Percentiles rank a stretch among this genome's conserved stretches.
phyloP scores from a whole-genome alignment of 2,329 filamentous ascomycete species.

The Sarocladiaceae sp. region DNA sequence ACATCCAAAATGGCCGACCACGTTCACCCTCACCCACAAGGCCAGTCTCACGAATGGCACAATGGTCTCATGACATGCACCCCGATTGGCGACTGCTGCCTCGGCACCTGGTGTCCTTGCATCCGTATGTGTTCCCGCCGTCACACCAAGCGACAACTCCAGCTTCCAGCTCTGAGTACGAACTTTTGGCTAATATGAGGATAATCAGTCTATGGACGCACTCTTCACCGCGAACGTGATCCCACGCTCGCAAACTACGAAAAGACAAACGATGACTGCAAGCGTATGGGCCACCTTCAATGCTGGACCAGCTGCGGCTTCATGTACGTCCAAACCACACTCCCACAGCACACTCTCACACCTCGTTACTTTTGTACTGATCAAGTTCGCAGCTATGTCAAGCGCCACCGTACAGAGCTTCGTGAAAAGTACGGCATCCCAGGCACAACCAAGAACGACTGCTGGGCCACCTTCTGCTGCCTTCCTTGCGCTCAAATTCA shows the following conservation, averaged over 20 bases:
- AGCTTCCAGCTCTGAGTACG: too few species aligned
- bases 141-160: neutral
- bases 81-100: conserved; percentile 33
- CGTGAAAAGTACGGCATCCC: conserved; percentile 50
- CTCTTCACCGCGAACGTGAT: conserved; percentile 39
- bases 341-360: neutral
- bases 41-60: conserved; percentile 31
- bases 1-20: neutral
- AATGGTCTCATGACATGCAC: conserved; percentile 35
- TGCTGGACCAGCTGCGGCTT: conserved; percentile 38
- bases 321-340: conserved; percentile 28
- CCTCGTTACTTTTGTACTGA: neutral
- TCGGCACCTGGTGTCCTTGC: conserved; percentile 38
- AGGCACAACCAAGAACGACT: conserved; percentile 45
- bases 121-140: conserved; percentile 29
- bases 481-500: conserved; percentile 54
- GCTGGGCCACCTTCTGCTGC: conserved; percentile 50
- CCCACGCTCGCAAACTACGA: conserved; percentile 35
- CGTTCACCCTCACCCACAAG: conserved; percentile 19
- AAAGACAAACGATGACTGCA: conserved; percentile 37
- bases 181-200: too few species aligned
- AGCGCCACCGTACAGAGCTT: conserved; percentile 50
- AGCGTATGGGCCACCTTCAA: conserved; percentile 33
- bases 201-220: conserved; percentile 43
- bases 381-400: conserved; percentile 31